Percentiles rank a stretch among this genome's conserved stretches.
Conservation (phyloP, 768 basidiomycete genomes). For the Fistulinella prunicolor region DNA sequence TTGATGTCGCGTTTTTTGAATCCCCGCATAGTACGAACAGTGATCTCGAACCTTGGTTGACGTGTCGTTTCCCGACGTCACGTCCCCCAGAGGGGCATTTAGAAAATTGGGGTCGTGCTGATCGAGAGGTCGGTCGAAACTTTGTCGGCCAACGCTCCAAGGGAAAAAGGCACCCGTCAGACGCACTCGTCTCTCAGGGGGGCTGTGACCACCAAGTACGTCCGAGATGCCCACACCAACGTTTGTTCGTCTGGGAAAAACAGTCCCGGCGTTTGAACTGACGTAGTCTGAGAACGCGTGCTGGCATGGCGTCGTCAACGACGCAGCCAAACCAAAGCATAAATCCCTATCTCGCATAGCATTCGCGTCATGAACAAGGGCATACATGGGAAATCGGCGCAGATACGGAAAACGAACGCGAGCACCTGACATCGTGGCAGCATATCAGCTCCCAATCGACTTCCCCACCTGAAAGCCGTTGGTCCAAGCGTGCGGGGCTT, state of each 20-base stretch:
- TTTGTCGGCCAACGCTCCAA: too few species aligned
- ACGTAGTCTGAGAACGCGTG: slow-evolving; percentile 6
- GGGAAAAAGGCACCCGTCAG: slow-evolving; percentile 12
- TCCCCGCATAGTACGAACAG: too few species aligned
- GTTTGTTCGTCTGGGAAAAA: too few species aligned
- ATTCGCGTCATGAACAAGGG: slow-evolving; percentile 11
- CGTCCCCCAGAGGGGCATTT: too few species aligned
- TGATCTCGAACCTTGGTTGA: slow-evolving; percentile 34
- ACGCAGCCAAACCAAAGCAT: slow-evolving; percentile 1
- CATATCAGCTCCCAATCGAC: slow-evolving; percentile 91
- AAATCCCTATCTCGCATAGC: slow-evolving; percentile 4
- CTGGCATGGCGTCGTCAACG: slow-evolving; percentile 7
- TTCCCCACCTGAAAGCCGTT: slow-evolving; percentile 69
- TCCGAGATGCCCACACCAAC: too few species aligned
- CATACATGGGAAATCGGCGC: slow-evolving; percentile 21
- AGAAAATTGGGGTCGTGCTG: slow-evolving; percentile 18
- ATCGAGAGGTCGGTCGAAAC: slow-evolving; percentile 18
- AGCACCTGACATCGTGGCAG: slow-evolving; percentile 27
- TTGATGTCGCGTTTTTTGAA: too few species aligned
- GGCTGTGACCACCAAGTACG: too few species aligned
- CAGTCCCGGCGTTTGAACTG: not conserved
- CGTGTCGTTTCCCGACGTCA: not conserved
- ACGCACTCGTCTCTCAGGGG: too few species aligned
- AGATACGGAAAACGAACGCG: slow-evolving; percentile 14
- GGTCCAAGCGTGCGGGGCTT: slow-evolving; percentile 99